A percentile compares a stretch with the other conserved stretches of the same genome.
Conservation (phyloP, 495 filamentous ascomycete species). For the Cercophora sp. region DNA sequence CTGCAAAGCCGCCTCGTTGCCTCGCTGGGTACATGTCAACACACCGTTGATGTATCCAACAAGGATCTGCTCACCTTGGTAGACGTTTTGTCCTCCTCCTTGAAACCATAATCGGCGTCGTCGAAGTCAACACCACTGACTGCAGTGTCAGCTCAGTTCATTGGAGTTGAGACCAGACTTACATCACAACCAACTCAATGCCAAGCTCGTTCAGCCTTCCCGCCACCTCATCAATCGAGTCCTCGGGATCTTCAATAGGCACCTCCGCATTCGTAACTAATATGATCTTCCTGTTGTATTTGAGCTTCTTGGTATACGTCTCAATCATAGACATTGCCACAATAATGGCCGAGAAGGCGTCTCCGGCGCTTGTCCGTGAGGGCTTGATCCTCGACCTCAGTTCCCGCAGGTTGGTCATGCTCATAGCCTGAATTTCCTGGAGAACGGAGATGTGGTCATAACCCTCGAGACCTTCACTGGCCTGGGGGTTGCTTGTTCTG, state of each 20-base stretch:
- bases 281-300: conserved; percentile 77
- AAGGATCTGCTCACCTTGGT: conserved; percentile 51
- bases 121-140: conserved; percentile 89
- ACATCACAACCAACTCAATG: conserved; percentile 80
- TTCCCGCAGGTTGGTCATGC: conserved; percentile 62
- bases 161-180: conserved; percentile 30
- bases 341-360: conserved; percentile 81
- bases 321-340: conserved; percentile 84
- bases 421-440: conserved; percentile 64
- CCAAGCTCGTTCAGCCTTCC: conserved; percentile 65
- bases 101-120: conserved; percentile 83
- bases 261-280: conserved; percentile 79
- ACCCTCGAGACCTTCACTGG: conserved; percentile 49
- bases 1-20: conserved; percentile 67
- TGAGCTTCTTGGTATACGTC: conserved; percentile 77
- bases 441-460: conserved; percentile 78
- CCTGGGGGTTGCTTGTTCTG: conserved; percentile 65
- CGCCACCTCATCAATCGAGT: conserved; percentile 62
- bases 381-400: conserved; percentile 66
- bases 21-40: conserved; percentile 7
- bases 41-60: neutral
- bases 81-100: conserved; percentile 81
- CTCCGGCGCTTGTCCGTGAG: conserved; percentile 54
- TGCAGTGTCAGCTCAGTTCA: conserved; percentile 73
- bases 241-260: conserved; percentile 54